Evolutionary conservation across 768 basidiomycete species (phyloP).

Genomic region (Tremella yokohamensis): DNA sequence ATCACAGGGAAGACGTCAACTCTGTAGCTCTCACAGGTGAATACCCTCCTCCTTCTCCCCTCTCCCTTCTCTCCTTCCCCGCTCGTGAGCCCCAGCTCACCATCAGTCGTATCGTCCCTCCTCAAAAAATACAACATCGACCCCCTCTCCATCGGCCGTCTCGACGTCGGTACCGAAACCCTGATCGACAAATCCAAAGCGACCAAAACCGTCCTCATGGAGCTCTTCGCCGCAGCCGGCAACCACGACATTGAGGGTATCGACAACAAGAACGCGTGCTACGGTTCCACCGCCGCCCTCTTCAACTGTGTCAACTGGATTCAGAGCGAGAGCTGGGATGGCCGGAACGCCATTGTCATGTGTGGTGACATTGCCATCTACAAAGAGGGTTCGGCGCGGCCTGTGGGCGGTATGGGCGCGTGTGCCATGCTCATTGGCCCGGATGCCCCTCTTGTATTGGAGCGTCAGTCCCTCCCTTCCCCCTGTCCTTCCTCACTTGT

Average conservation of each 20-base stretch:
- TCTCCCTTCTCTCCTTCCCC: constrained; percentile 3
- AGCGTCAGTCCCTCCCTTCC: constrained; percentile 64
- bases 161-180: constrained; percentile 98
- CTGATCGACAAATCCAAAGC: constrained; percentile 99
- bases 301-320: constrained; percentile 99
- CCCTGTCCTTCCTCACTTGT: neutral
- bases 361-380: constrained; percentile 97
- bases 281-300: constrained; percentile 95
- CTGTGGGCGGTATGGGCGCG: constrained; percentile 95
- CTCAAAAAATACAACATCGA: constrained; percentile 93
- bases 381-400: constrained; percentile 89
- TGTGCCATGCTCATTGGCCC: constrained; percentile 93
- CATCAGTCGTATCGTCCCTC: constrained; percentile 76
- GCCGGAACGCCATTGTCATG: constrained; percentile 93
- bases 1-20: constrained; percentile 81
- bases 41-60: constrained; percentile 39
- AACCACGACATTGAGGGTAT: constrained; percentile 98
- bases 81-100: constrained; percentile 5
- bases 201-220: constrained; percentile 97
- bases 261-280: constrained; percentile 99
- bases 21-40: constrained; percentile 89
- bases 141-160: constrained; percentile 91
- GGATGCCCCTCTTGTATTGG: constrained; percentile 87
- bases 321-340: constrained; percentile 93
- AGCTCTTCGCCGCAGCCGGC: constrained; percentile 85